A percentile compares a stretch with the other conserved stretches of the same genome.
phyloP scores from a whole-genome alignment of 257 asterid species.

The Ligustrum vulgare region DNA sequence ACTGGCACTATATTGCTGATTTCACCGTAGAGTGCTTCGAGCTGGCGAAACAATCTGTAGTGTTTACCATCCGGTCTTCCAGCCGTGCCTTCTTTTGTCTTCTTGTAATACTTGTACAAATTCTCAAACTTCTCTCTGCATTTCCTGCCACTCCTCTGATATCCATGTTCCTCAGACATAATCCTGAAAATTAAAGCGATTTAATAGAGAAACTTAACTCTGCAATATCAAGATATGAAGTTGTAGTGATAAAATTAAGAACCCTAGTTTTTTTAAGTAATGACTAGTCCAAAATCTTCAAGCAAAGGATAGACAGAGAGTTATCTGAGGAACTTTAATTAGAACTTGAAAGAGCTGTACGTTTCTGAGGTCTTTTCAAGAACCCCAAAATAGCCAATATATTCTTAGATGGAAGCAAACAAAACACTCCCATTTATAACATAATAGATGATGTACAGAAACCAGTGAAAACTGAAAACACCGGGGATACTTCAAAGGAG shows the following conservation, averaged over 20 bases:
- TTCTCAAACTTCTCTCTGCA: constrained; percentile 98
- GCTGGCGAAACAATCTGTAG: constrained; percentile 92
- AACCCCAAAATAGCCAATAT: constrained; percentile 18
- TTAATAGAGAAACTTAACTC: background rate
- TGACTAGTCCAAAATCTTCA: constrained; percentile 21
- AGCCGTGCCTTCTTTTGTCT: constrained; percentile 92
- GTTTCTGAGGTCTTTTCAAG: constrained; percentile 3
- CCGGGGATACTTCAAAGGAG: background rate
- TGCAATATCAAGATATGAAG: background rate
- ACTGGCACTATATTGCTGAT: constrained; percentile 37
- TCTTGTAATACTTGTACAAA: constrained; percentile 92
- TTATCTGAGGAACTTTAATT: too few relatives aligned
- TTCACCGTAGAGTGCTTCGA: constrained; percentile 93
- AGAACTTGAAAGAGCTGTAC: background rate
- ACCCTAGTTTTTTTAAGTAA: constrained; percentile 60
- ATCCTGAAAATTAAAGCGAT: constrained; percentile 51
- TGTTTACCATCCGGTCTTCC: constrained; percentile 97
- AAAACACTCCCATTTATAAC: background rate
- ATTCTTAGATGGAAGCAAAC: constrained; percentile 23
- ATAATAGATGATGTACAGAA: background rate
- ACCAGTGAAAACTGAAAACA: background rate
- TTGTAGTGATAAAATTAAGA: constrained; percentile 26
- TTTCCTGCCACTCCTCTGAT: constrained; percentile 90
- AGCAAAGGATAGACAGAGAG: constrained; percentile 29
- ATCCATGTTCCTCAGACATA: constrained; percentile 88